A percentile compares a stretch with the other conserved stretches of the same genome.
Evolutionary conservation across 108 stramenopile species (phyloP).

Genomic region (Mayamaea pseudoterrestris): DNA sequence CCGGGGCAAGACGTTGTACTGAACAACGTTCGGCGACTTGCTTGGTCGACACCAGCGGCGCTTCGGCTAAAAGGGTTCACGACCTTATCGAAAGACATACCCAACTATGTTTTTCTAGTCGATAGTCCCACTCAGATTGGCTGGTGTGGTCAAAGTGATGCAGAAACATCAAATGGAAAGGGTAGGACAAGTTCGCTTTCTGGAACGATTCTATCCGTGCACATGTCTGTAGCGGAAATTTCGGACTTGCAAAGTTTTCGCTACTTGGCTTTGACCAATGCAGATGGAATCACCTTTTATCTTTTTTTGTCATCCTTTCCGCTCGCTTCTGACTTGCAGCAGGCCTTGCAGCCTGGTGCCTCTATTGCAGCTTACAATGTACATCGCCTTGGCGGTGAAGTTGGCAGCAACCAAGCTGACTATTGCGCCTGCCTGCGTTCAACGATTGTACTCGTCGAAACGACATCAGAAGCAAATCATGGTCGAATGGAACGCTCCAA

Average conservation of each 20-base stretch:
- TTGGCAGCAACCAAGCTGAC: background rate
- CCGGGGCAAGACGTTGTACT: slow-evolving; percentile 45
- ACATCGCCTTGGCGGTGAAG: slow-evolving; percentile 32
- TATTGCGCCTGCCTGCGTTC: slow-evolving; percentile 64
- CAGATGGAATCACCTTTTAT: background rate
- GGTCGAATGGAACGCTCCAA: background rate
- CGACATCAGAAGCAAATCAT: background rate
- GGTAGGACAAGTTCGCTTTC: background rate
- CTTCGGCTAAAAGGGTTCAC: slow-evolving; percentile 14
- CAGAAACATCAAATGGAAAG: background rate
- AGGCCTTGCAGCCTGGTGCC: slow-evolving; percentile 40
- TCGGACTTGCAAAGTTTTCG: background rate
- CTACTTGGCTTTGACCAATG: background rate
- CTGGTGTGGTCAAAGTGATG: too few species aligned
- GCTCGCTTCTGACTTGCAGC: slow-evolving; percentile 23
- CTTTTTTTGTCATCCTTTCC: slow-evolving; percentile 34
- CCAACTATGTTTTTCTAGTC: slow-evolving; percentile 53
- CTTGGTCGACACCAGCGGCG: slow-evolving; percentile 46
- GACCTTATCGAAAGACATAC: slow-evolving; percentile 26
- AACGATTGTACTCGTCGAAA: slow-evolving; percentile 26
- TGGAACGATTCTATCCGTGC: slow-evolving; percentile 1
- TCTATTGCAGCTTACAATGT: slow-evolving; percentile 55
- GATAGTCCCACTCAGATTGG: slow-evolving; percentile 1
- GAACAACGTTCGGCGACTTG: slow-evolving; percentile 25
- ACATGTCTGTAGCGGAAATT: background rate